Evolutionary conservation across 306 rosid species (phyloP), one percentile per base, ranked within the genome.

Genomic region (Quillaja saponaria): DNA sequence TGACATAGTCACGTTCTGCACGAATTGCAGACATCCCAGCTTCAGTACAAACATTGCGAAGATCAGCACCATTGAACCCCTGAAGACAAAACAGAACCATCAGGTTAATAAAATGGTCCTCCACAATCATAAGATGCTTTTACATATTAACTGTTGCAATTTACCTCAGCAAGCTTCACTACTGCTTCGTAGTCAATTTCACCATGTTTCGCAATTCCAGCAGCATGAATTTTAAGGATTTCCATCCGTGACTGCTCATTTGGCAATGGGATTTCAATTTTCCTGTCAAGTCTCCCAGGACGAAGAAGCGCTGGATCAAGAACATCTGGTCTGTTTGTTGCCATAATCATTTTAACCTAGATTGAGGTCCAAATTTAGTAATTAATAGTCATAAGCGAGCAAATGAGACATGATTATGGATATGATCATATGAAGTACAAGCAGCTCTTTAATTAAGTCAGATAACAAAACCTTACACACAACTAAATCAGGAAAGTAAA

Each of bases 11-110:
- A 12, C 85, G 80, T 62, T 83, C 85, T 16, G 78, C 88, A 17
- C 88, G 82, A 50, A 83, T 83, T 0, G 88, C 88, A 13, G 76
- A 73, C 85, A 83, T 83, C 53, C 83, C 88, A 67, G 85, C 85
- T 73, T 83, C 85, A 13, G 88, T 76, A 72, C 85, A 83, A 35
- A 83, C 77, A 31, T 83, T 83, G 11, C 88, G 76, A 31, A 83
- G 74, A 49, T 83, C 88, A 11, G 88, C 85, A 15, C 85, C 88
- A 50, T 83, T 83, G 50, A 79, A 80, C 15, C 88, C 88, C 88
- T 83, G 48, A 46, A 19, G 48, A 49, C 35, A 38, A 46, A 38
- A 34, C 33, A 20, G 21, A 13, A 7, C 13, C 12, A 41, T 61
- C 12, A 64, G 50, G 42, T 33, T 10, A 62, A 56, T 18, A 13